phyloP scores from a whole-genome alignment of 1,139 yeast genomes.

The Pneumocystis carinii region DNA sequence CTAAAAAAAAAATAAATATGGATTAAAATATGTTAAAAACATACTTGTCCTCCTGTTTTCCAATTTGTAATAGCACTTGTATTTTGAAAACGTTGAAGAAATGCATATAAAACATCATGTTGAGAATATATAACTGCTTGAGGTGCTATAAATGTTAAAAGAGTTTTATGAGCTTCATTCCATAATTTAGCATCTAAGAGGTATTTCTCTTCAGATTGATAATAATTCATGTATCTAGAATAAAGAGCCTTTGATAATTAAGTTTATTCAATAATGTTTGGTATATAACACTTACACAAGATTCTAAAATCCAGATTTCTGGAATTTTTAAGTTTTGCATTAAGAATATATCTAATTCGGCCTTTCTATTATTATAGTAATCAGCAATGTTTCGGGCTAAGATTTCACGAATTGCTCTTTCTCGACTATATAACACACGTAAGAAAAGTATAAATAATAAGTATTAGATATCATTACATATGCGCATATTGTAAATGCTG shows the following conservation, averaged over 20 bases:
- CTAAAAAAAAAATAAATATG: slow-evolving; percentile 2
- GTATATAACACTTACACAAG: slow-evolving; percentile 7
- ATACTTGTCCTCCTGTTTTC: slow-evolving; percentile 34
- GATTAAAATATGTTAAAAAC: slow-evolving; percentile 21
- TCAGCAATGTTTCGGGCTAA: slow-evolving; percentile 29
- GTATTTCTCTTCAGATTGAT: slow-evolving; percentile 45
- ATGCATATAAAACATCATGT: slow-evolving; percentile 27
- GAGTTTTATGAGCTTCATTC: slow-evolving; percentile 48
- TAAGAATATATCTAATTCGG: slow-evolving; percentile 15
- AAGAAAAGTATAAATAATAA: not conserved
- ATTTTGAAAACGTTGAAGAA: slow-evolving; percentile 37
- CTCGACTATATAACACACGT: not conserved
- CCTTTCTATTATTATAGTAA: slow-evolving; percentile 18
- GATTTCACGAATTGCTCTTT: slow-evolving; percentile 29
- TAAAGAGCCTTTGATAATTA: slow-evolving; percentile 20
- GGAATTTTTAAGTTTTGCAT: slow-evolving; percentile 11
- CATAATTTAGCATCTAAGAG: slow-evolving; percentile 47
- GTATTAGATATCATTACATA: slow-evolving; percentile 22
- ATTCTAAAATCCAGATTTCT: slow-evolving; percentile 11
- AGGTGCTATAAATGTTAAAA: slow-evolving; percentile 55
- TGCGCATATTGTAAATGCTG: slow-evolving; percentile 38
- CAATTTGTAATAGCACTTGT: slow-evolving; percentile 36
- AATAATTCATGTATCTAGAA: slow-evolving; percentile 34
- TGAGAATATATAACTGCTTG: slow-evolving; percentile 34
- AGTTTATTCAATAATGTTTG: not conserved